Percentiles rank a stretch among this genome's conserved stretches.
Conservation (phyloP, 495 filamentous ascomycete species). For the Penicillium maclennaniae region DNA sequence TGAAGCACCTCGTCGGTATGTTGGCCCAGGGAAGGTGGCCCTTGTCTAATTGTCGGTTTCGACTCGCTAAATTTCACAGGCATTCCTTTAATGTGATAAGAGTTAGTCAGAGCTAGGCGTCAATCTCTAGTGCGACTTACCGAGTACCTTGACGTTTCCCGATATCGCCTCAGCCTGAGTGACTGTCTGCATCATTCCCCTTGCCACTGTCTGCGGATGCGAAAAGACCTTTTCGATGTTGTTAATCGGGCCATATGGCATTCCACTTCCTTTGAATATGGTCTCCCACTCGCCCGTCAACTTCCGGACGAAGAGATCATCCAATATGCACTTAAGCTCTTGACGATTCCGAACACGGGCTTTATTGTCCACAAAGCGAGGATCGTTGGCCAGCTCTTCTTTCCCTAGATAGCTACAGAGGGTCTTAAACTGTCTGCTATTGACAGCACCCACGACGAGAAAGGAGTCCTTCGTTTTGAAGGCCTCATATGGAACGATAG, state of each 20-base stretch:
- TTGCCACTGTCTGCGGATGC: constrained; percentile 24
- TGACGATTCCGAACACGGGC: constrained; percentile 65
- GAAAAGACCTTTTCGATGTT: constrained; percentile 22
- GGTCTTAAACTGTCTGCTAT: constrained; percentile 74
- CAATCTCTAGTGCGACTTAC: neutral
- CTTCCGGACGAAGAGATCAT: constrained; percentile 57
- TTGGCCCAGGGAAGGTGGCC: constrained; percentile 12
- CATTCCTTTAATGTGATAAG: constrained; percentile 21
- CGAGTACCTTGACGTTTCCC: constrained; percentile 20
- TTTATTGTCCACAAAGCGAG: constrained; percentile 64
- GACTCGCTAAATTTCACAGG: constrained; percentile 81
- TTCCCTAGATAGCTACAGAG: constrained; percentile 66
- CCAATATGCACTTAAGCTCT: constrained; percentile 63
- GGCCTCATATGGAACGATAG: constrained; percentile 81
- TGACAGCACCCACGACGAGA: constrained; percentile 78
- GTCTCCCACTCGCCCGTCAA: constrained; percentile 77
- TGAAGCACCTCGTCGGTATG: constrained; percentile 10
- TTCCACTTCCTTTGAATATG: constrained; percentile 71
- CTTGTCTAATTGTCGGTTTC: constrained; percentile 1
- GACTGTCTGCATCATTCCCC: constrained; percentile 24
- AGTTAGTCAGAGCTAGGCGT: neutral
- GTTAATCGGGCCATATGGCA: constrained; percentile 88
- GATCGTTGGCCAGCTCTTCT: constrained; percentile 61
- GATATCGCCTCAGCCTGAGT: constrained; percentile 6
- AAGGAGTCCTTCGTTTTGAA: constrained; percentile 81